Conservation (phyloP, 345 rosid genomes). For the Psidium friedrichsthalianum region DNA sequence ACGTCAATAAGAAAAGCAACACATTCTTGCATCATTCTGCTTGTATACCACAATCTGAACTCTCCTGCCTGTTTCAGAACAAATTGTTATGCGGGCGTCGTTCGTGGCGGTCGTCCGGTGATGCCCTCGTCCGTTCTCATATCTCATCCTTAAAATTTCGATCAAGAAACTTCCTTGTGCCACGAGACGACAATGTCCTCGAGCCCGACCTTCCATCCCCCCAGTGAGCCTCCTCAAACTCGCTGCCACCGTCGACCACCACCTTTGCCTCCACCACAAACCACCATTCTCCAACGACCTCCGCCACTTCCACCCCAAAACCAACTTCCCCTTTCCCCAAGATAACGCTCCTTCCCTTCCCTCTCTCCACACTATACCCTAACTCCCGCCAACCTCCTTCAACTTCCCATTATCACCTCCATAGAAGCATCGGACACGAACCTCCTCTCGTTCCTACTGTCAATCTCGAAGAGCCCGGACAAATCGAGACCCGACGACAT, state of each 20-base stretch:
- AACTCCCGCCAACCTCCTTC: conserved; percentile 25
- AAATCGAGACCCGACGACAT: conserved; percentile 62
- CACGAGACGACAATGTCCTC: conserved; percentile 21
- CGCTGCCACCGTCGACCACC: conserved; percentile 13
- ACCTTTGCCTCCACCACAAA: conserved; percentile 27
- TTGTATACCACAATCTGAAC: not conserved
- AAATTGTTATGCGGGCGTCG: not conserved
- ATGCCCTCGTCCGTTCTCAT: not conserved
- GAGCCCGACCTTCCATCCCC: conserved; percentile 21
- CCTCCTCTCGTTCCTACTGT: conserved; percentile 37
- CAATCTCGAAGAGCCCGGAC: conserved; percentile 49
- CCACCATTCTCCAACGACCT: conserved; percentile 11
- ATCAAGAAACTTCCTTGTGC: conserved; percentile 1
- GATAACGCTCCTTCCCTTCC: conserved; percentile 17
- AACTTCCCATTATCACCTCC: conserved; percentile 48
- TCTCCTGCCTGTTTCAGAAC: not conserved
- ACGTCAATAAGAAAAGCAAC: not conserved
- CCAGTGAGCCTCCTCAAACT: conserved; percentile 27
- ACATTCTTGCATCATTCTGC: not conserved
- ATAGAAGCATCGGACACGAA: conserved; percentile 37
- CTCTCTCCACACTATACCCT: conserved; percentile 23
- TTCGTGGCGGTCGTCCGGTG: too few species aligned
- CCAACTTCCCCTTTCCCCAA: conserved; percentile 22
- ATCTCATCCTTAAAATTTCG: not conserved
- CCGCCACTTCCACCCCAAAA: conserved; percentile 22